phyloP scores from a whole-genome alignment of 2,329 filamentous ascomycete species.

The Daldinia eschscholtzii region DNA sequence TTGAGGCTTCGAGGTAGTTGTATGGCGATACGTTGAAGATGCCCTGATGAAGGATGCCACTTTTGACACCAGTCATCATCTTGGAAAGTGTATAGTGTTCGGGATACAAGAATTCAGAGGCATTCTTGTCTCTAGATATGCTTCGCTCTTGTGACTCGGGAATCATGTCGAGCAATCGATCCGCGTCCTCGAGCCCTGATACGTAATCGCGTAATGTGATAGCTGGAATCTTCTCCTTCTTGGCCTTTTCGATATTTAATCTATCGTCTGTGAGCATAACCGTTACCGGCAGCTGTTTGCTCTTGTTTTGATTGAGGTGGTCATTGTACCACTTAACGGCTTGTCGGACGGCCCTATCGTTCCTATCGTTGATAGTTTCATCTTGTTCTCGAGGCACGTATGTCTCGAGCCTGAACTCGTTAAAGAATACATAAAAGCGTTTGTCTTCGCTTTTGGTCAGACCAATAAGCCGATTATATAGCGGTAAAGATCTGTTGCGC shows the following conservation, averaged over 20 bases:
- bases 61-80: conserved; percentile 93
- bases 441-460: conserved; percentile 97
- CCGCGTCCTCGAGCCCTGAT: conserved; percentile 83
- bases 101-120: conserved; percentile 80
- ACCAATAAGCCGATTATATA: conserved; percentile 92
- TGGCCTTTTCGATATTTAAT: conserved; percentile 86
- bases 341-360: conserved; percentile 89
- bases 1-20: conserved; percentile 95
- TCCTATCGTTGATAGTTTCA: conserved; percentile 95
- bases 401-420: conserved; percentile 95
- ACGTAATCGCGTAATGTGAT: conserved; percentile 82
- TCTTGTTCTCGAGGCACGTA: conserved; percentile 79
- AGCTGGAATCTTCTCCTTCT: conserved; percentile 78
- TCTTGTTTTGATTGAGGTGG: conserved; percentile 77
- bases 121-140: conserved; percentile 72
- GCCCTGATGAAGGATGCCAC: conserved; percentile 90
- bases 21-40: conserved; percentile 97
- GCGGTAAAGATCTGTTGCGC: conserved; percentile 89
- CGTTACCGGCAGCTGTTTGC: conserved; percentile 75
- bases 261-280: conserved; percentile 96
- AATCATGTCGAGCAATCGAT: conserved; percentile 92
- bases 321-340: conserved; percentile 92
- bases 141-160: conserved; percentile 80
- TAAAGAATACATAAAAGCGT: conserved; percentile 98
- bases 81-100: conserved; percentile 91